Conservation (phyloP, 1,284 basidiomycete genomes). For the Moesziomyces sp. region DNA sequence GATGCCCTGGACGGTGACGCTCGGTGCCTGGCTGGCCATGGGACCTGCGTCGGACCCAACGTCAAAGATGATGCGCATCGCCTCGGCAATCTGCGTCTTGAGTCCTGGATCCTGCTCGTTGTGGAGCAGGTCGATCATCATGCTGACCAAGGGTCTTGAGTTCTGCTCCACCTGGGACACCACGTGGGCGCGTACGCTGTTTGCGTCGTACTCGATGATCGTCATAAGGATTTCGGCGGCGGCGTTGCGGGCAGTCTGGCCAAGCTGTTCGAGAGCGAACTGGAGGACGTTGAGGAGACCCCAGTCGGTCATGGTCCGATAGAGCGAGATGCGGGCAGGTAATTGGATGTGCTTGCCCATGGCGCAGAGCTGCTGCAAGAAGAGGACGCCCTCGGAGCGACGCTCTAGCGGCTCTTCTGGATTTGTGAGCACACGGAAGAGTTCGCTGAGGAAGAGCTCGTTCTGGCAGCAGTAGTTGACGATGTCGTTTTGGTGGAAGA, state of each 20-base stretch:
- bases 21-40: constrained; percentile 69
- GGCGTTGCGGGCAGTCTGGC: constrained; percentile 76
- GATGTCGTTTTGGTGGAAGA: constrained; percentile 99
- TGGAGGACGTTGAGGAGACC: constrained; percentile 90
- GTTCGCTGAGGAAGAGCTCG: constrained; percentile 78
- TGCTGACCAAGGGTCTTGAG: constrained; percentile 45
- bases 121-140: constrained; percentile 76
- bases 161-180: constrained; percentile 77
- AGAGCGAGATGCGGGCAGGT: constrained; percentile 84
- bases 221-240: constrained; percentile 88
- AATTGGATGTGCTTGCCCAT: constrained; percentile 98
- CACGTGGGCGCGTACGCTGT: constrained; percentile 84
- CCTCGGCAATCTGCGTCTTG: constrained; percentile 89
- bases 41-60: constrained; percentile 59
- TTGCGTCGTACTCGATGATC: constrained; percentile 90
- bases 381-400: constrained; percentile 70
- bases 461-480: constrained; percentile 88
- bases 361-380: constrained; percentile 90
- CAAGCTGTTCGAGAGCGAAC: constrained; percentile 73
- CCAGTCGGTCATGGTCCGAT: constrained; percentile 86
- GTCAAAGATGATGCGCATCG: constrained; percentile 86
- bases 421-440: constrained; percentile 73
- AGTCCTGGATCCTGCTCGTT: constrained; percentile 80
- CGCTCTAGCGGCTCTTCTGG: constrained; percentile 34
- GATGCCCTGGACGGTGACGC: constrained; percentile 50